A percentile compares a stretch with the other conserved stretches of the same genome.
phyloP scores from a whole-genome alignment of 257 asterid species.

The Penstemon newberryi region DNA sequence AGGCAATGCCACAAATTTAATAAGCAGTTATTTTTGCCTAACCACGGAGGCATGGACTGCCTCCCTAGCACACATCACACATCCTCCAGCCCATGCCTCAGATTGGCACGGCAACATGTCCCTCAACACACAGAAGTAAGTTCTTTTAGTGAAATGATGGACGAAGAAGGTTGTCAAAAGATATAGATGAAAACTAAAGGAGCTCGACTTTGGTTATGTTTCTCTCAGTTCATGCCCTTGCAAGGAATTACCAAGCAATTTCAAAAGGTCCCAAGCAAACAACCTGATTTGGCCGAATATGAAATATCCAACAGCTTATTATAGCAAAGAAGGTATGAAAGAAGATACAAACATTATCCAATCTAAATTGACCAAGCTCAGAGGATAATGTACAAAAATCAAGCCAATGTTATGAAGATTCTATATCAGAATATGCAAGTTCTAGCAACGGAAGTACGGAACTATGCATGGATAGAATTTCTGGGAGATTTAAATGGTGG shows the following conservation, averaged over 20 bases:
- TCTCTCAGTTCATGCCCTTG: neutral
- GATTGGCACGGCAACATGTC: neutral
- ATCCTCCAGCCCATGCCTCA: neutral
- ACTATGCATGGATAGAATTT: neutral
- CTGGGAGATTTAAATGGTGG: constrained; percentile 10
- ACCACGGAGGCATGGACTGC: neutral
- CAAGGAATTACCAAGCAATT: constrained; percentile 5
- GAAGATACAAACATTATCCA: neutral
- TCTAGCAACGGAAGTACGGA: neutral
- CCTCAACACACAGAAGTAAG: neutral
- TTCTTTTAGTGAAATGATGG: neutral
- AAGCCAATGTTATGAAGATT: constrained; percentile 7
- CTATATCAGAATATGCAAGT: constrained; percentile 6
- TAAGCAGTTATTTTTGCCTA: neutral
- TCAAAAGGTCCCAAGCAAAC: neutral
- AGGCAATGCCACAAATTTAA: neutral
- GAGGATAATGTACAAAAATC: neutral
- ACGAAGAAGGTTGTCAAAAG: neutral
- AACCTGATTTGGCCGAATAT: neutral
- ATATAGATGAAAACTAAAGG: neutral
- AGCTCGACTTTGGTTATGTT: neutral
- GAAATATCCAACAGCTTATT: constrained; percentile 10
- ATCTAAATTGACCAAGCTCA: constrained; percentile 8
- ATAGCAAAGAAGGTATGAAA: constrained; percentile 4
- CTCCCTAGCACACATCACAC: neutral